phyloP scores from a whole-genome alignment of 345 rosid species.

The Carallia brachiata region DNA sequence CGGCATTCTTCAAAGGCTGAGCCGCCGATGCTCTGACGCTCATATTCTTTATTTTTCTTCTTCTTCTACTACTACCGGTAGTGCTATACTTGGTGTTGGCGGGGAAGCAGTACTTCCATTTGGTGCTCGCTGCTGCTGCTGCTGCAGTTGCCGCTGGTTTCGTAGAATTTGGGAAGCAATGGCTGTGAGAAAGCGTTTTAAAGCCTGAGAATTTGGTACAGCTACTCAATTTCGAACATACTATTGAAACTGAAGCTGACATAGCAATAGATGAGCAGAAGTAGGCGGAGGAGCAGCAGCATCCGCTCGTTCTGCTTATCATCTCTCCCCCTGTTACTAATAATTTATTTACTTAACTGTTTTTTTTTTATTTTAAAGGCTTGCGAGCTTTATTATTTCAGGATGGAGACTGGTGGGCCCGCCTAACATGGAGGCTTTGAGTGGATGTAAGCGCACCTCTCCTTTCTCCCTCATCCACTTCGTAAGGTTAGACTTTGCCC shows the following conservation, averaged over 20 bases:
- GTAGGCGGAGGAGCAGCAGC: background rate
- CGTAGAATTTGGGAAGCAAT: conserved; percentile 9
- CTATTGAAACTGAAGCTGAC: conserved; percentile 19
- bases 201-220: conserved; percentile 21
- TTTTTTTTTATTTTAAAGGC: background rate
- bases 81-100: background rate
- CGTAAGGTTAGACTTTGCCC: too few relatives aligned
- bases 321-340: conserved; percentile 21
- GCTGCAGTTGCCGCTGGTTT: too few relatives aligned
- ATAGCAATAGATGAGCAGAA: too few relatives aligned
- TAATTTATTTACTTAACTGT: background rate
- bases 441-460: too few relatives aligned
- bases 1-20: conserved; percentile 73
- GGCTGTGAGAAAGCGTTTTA: conserved; percentile 13
- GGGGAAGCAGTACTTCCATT: conserved; percentile 1
- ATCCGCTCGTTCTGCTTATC: conserved; percentile 39
- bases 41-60: conserved; percentile 36
- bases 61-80: conserved; percentile 12
- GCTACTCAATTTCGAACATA: background rate
- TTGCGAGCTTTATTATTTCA: background rate
- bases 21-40: conserved; percentile 45
- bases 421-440: too few relatives aligned
- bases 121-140: background rate
- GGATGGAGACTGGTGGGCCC: background rate
- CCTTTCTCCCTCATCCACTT: too few relatives aligned